Evolutionary conservation across 345 rosid genomes (phyloP).

Genomic region (Alliaria petiolata): DNA sequence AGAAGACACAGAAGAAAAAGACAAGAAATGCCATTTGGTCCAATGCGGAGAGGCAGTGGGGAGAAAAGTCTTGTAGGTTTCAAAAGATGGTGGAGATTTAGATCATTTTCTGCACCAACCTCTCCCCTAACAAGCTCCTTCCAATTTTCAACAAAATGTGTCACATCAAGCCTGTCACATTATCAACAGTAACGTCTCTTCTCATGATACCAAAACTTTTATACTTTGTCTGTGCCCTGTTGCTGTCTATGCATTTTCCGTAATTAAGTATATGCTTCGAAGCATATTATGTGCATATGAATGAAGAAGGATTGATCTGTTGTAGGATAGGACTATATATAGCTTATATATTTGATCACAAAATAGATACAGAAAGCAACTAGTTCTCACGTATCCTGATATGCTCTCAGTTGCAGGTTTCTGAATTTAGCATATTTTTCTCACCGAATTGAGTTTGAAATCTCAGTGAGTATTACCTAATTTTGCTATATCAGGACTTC

Average conservation of each 20-base stretch:
- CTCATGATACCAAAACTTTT: constrained; percentile 4
- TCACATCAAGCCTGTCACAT: constrained; percentile 25
- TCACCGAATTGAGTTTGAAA: constrained; percentile 1
- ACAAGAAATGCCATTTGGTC: constrained; percentile 26
- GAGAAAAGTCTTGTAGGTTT: constrained; percentile 31
- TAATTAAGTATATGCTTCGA: neutral
- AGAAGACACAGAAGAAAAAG: constrained; percentile 24
- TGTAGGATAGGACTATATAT: neutral
- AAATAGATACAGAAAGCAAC: neutral
- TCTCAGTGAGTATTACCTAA: constrained; percentile 10
- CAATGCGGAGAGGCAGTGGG: constrained; percentile 19
- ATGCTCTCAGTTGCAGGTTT: constrained; percentile 5
- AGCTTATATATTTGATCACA: neutral
- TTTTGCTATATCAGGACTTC: constrained; percentile 1
- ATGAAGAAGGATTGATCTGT: neutral
- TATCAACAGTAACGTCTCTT: constrained; percentile 19
- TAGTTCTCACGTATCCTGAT: neutral
- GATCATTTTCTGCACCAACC: constrained; percentile 33
- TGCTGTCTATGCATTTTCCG: neutral
- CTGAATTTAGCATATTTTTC: neutral
- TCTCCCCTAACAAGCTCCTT: constrained; percentile 34
- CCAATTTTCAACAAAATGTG: constrained; percentile 17
- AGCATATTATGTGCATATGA: neutral
- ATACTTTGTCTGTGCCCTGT: neutral
- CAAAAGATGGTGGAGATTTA: constrained; percentile 35